phyloP scores from a whole-genome alignment of 768 basidiomycete genomes.

The Asterophora lycoperdoides region DNA sequence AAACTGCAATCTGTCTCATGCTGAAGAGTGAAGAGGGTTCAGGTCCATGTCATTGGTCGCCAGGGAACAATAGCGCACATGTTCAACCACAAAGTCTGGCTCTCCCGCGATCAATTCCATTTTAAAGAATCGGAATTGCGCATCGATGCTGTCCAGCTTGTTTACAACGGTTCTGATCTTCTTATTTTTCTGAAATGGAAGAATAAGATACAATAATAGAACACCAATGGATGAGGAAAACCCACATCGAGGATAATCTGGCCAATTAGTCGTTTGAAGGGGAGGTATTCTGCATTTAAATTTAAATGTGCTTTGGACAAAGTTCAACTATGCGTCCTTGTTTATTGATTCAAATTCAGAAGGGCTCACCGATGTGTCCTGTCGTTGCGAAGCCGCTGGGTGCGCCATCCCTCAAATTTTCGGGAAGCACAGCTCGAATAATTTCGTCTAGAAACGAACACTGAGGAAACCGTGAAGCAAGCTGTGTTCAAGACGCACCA shows the following conservation, averaged over 20 bases:
- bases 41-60: background rate
- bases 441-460: slow-evolving; percentile 62
- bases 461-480: background rate
- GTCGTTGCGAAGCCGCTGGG: slow-evolving; percentile 85
- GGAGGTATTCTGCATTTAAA: slow-evolving; percentile 83
- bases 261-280: slow-evolving; percentile 88
- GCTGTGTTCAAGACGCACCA: slow-evolving; percentile 37
- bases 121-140: slow-evolving; percentile 85
- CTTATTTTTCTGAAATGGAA: slow-evolving; percentile 70
- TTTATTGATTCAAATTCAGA: background rate
- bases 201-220: background rate
- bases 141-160: slow-evolving; percentile 84
- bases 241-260: slow-evolving; percentile 88
- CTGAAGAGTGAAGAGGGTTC: slow-evolving; percentile 34
- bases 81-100: slow-evolving; percentile 78
- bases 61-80: slow-evolving; percentile 44
- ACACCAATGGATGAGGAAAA: background rate
- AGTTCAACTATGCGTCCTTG: background rate
- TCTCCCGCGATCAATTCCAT: slow-evolving; percentile 98
- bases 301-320: slow-evolving; percentile 77
- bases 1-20: slow-evolving; percentile 83
- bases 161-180: slow-evolving; percentile 87
- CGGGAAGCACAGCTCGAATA: slow-evolving; percentile 75
- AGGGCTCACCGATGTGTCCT: slow-evolving; percentile 79
- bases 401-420: slow-evolving; percentile 68